Conservation (phyloP, 2,329 filamentous ascomycete species). For the Microascus cirrosus region DNA sequence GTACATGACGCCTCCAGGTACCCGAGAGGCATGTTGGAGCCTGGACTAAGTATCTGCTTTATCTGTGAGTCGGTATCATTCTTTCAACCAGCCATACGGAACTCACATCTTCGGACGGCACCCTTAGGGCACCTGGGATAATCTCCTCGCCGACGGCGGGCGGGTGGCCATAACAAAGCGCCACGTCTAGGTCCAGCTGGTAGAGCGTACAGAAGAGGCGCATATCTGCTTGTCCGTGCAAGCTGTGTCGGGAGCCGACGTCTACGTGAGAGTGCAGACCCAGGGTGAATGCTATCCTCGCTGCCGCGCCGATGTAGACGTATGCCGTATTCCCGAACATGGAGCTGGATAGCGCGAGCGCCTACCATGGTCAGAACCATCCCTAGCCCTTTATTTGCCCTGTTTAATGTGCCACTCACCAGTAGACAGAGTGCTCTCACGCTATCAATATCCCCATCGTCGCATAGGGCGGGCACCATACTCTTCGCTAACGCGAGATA, state of each 20-base stretch:
- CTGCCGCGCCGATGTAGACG: constrained; percentile 14
- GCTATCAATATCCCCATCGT: constrained; percentile 14
- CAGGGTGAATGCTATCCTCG: constrained; percentile 14
- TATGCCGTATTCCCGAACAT: constrained; percentile 15
- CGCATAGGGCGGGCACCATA: constrained; percentile 12
- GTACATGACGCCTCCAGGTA: constrained; percentile 13
- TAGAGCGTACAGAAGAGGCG: constrained; percentile 14
- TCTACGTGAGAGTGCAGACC: constrained; percentile 13
- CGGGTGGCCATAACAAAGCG: constrained; percentile 14
- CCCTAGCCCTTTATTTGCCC: no score
- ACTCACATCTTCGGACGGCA: constrained; percentile 11
- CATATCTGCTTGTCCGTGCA: constrained; percentile 13
- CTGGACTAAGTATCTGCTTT: constrained; percentile 14
- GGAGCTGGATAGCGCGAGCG: constrained; percentile 12
- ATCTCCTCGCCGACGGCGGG: constrained; percentile 13
- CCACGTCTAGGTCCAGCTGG: constrained; percentile 14
- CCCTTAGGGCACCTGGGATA: constrained; percentile 5
- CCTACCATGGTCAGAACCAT: constrained; percentile 4
- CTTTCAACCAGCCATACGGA: neutral
- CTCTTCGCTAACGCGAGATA: constrained; percentile 14
- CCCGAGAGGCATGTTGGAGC: constrained; percentile 14
- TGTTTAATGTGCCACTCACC: constrained; percentile 4
- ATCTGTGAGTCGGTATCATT: neutral
- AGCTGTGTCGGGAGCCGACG: constrained; percentile 11
- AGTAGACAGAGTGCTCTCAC: constrained; percentile 15